These are phyloP conservation scores for Mycena pura DNA, from an alignment of 768 basidiomycete genomes.

Conservation along the genomic window DNA sequence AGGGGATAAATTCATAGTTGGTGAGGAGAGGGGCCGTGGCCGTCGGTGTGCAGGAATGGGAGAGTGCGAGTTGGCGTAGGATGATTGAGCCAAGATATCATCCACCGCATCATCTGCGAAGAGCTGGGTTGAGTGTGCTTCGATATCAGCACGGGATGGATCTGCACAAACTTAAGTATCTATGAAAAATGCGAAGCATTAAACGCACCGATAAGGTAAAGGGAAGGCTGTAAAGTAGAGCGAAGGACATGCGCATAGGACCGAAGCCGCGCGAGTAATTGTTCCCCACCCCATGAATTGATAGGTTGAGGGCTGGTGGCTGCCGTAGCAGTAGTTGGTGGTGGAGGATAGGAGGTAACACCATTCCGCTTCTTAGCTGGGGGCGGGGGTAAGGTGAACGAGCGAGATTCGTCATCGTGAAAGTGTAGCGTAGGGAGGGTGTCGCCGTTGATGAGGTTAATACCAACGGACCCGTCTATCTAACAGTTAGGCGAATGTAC, in stretches of 20 bases:
- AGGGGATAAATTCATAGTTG: conserved; percentile 33
- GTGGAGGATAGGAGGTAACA: conserved; percentile 68
- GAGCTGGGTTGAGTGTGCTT: conserved; percentile 84
- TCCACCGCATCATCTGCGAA: conserved; percentile 90
- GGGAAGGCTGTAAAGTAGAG: conserved; percentile 81
- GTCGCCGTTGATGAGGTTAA: conserved; percentile 86
- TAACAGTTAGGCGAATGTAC: conserved; percentile 25
- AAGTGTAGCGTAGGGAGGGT: conserved; percentile 92
- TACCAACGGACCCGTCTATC: conserved; percentile 84
- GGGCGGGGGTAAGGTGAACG: conserved; percentile 64
- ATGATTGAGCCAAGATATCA: conserved; percentile 82
- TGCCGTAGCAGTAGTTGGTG: conserved; percentile 47
- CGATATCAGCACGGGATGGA: conserved; percentile 91
- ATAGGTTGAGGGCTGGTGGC: conserved; percentile 49
- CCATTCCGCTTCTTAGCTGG: conserved; percentile 39
- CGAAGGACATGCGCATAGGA: conserved; percentile 83
- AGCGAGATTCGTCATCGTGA: conserved; percentile 95
- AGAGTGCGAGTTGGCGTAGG: conserved; percentile 77
- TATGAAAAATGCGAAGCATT: not conserved
- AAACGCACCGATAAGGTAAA: conserved; percentile 70
- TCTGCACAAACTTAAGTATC: conserved; percentile 46
- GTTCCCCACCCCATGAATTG: conserved; percentile 88
- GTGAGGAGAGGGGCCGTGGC: conserved; percentile 65
- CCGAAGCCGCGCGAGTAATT: conserved; percentile 77
- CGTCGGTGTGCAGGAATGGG: conserved; percentile 86